phyloP scores from a whole-genome alignment of 2,329 filamentous ascomycete genomes.

The Pseudogymnoascus sp. region DNA sequence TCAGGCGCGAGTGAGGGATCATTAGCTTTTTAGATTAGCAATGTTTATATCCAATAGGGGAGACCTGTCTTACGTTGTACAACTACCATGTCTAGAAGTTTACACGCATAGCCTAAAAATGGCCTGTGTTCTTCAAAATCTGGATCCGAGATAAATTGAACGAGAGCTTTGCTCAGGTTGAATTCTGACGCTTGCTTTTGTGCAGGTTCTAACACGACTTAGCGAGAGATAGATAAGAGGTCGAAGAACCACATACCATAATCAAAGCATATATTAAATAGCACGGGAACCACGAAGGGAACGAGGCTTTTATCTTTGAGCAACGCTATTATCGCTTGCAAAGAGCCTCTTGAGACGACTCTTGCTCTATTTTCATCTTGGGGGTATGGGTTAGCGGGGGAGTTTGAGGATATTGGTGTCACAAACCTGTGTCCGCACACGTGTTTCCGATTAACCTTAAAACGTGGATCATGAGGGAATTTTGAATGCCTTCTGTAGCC shows the following conservation, averaged over 20 bases:
- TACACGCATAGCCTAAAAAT: constrained; percentile 46
- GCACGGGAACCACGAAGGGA: constrained; percentile 48
- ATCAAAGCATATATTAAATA: constrained; percentile 55
- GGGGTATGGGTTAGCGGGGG: constrained; percentile 3
- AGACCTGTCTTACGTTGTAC: constrained; percentile 34
- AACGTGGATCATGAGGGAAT: constrained; percentile 42
- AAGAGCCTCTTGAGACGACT: constrained; percentile 40
- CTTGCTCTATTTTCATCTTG: constrained; percentile 50
- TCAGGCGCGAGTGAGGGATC: constrained; percentile 22
- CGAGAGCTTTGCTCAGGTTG: constrained; percentile 40
- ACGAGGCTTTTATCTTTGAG: constrained; percentile 38
- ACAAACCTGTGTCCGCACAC: constrained; percentile 49
- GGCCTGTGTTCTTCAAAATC: constrained; percentile 33
- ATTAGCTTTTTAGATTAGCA: constrained; percentile 17
- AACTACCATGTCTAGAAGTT: constrained; percentile 45
- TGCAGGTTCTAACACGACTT: constrained; percentile 35
- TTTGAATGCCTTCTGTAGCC: constrained; percentile 30
- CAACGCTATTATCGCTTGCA: constrained; percentile 40
- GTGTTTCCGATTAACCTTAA: constrained; percentile 53
- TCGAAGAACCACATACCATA: constrained; percentile 40
- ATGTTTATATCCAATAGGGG: constrained; percentile 5
- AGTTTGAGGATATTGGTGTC: constrained; percentile 7
- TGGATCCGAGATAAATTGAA: constrained; percentile 40
- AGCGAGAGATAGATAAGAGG: constrained; percentile 15
- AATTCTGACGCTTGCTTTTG: constrained; percentile 47